These are phyloP conservation scores for Solanum pennellii DNA, from an alignment of 257 asterid species.

Conservation along the genomic window DNA sequence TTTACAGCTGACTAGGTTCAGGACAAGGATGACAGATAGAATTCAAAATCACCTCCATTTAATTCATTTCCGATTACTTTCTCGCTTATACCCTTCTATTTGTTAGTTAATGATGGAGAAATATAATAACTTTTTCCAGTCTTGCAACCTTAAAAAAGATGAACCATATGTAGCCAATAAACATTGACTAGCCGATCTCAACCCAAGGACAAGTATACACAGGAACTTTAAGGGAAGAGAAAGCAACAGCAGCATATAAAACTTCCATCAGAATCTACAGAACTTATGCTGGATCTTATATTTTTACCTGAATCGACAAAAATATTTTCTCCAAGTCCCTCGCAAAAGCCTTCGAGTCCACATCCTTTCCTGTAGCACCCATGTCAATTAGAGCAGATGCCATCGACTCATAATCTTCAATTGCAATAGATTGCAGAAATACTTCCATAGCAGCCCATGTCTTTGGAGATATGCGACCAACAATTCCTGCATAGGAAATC, in stretches of 20 bases:
- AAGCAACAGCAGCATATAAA: not conserved
- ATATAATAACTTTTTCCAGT: not conserved
- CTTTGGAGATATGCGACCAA: slow-evolving; percentile 90
- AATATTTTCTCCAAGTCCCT: slow-evolving; percentile 78
- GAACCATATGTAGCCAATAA: not conserved
- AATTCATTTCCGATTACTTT: not conserved
- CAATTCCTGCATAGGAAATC: slow-evolving; percentile 58
- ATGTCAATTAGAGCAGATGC: slow-evolving; percentile 88
- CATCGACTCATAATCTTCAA: slow-evolving; percentile 79
- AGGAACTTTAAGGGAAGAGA: not conserved
- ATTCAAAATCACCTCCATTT: not conserved
- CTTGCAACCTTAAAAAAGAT: not conserved
- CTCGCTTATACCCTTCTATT: not conserved
- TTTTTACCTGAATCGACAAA: slow-evolving; percentile 75
- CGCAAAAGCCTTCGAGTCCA: slow-evolving; percentile 72
- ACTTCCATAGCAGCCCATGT: slow-evolving; percentile 97
- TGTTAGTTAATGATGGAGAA: not conserved
- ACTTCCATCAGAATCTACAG: not conserved
- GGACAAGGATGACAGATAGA: not conserved
- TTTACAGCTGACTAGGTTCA: not conserved
- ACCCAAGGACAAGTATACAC: not conserved
- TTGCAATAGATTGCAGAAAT: slow-evolving; percentile 64
- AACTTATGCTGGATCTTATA: not conserved
- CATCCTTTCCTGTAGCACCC: slow-evolving; percentile 84
- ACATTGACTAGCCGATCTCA: not conserved